phyloP scores from a whole-genome alignment of 2,329 filamentous ascomycete species.

The Colletotrichum noveboracense region DNA sequence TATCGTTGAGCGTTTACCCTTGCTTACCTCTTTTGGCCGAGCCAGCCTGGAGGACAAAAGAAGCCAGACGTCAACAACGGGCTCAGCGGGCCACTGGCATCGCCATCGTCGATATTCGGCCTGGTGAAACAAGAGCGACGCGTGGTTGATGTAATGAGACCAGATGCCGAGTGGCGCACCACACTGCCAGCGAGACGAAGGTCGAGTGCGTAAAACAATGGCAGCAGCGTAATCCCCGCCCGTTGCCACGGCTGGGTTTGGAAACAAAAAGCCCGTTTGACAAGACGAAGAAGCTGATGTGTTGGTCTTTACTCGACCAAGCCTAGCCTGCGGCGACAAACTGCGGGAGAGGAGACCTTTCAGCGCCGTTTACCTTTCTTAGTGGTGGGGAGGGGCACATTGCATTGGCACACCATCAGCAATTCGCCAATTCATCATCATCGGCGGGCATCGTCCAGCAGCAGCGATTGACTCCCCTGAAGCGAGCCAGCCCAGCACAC shows the following conservation, averaged over 20 bases:
- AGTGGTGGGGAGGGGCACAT: not conserved
- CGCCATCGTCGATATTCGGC: not conserved
- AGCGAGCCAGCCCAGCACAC: not conserved
- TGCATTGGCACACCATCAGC: conserved; percentile 1
- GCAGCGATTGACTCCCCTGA: conserved; percentile 11
- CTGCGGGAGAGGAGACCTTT: not conserved
- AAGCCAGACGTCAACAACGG: not conserved
- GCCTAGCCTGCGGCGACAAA: not conserved
- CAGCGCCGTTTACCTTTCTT: not conserved
- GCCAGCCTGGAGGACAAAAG: not conserved
- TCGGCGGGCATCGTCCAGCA: not conserved
- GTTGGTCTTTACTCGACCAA: not conserved
- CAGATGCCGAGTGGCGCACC: conserved; percentile 5
- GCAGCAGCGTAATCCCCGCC: not conserved
- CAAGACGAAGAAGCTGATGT: not conserved
- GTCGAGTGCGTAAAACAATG: not conserved
- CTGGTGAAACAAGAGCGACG: not conserved
- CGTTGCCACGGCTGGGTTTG: not conserved
- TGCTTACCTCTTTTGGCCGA: not conserved
- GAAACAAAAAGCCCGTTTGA: conserved; percentile 4
- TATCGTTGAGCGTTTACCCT: not conserved
- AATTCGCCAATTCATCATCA: conserved; percentile 16
- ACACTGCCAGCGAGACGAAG: not conserved
- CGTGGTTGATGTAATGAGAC: not conserved
- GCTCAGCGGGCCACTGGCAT: not conserved